phyloP scores from a whole-genome alignment of 148 eudicot genomes.

The Vaccinium myrtillus region DNA sequence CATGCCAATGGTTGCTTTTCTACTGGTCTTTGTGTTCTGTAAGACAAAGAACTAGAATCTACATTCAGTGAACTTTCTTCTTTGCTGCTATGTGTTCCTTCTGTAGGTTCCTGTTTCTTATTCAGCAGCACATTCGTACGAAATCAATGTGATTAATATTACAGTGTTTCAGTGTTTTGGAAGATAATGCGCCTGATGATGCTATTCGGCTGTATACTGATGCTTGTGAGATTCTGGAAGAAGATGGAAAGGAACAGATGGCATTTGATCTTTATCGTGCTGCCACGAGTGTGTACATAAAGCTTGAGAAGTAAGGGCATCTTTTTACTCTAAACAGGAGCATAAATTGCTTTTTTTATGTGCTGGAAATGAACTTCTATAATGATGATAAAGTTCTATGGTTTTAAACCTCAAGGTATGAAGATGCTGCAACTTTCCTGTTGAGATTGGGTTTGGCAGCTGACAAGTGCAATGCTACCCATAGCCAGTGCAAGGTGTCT shows the following conservation, averaged over 20 bases:
- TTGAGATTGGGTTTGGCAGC: conserved; percentile 78
- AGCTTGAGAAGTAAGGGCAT: conserved; percentile 65
- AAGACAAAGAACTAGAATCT: background rate
- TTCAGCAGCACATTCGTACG: background rate
- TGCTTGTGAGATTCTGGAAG: conserved; percentile 75
- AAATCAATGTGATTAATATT: background rate
- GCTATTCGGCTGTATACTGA: conserved; percentile 61
- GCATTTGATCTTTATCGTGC: conserved; percentile 83
- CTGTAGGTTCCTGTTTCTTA: conserved; percentile 2
- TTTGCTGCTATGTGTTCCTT: conserved; percentile 9
- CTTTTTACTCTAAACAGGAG: background rate
- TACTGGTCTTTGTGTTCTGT: background rate
- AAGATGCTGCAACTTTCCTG: conserved; percentile 72
- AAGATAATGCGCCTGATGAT: conserved; percentile 66
- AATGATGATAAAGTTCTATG: background rate
- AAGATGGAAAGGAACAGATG: conserved; percentile 87
- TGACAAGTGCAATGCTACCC: conserved; percentile 74
- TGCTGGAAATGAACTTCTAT: background rate
- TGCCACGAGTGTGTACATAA: conserved; percentile 58
- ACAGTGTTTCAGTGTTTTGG: conserved; percentile 47
- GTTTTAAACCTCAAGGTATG: conserved; percentile 37
- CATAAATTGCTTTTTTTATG: background rate
- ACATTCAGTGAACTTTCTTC: background rate
- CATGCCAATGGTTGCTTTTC: background rate
- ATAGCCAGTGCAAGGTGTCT: conserved; percentile 86